phyloP scores from a whole-genome alignment of 495 filamentous ascomycete species.

The Aspergillus campestris region DNA sequence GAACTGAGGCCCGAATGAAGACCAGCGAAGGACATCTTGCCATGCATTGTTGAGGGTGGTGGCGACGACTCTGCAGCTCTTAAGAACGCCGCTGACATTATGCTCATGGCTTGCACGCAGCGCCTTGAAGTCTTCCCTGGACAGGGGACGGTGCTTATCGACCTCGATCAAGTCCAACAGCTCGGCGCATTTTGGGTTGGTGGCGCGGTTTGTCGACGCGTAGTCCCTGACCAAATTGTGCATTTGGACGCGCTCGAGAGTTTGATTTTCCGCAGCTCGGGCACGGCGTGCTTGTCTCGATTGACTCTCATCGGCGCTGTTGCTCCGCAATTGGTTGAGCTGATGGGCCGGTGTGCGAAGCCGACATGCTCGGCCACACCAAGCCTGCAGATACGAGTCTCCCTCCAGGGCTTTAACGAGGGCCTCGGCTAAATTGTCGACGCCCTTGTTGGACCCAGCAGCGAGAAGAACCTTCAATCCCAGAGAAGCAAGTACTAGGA shows the following conservation, averaged over 20 bases:
- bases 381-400: neutral
- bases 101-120: neutral
- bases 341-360: neutral
- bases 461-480: conserved; percentile 2
- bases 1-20: neutral
- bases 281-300: neutral
- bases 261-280: neutral
- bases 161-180: neutral
- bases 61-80: neutral
- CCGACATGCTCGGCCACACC: neutral
- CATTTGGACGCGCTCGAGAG: no score
- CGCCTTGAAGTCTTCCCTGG: neutral
- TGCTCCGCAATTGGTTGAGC: neutral
- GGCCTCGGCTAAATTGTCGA: neutral
- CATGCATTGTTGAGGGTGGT: neutral
- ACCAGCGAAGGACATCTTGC: conserved; percentile 1
- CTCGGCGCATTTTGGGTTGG: no score
- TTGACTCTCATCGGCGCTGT: neutral
- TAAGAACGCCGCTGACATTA: neutral
- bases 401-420: neutral
- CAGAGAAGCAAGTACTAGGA: neutral
- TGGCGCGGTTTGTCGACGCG: no score
- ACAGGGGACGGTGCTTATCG: neutral
- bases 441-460: conserved; percentile 2
- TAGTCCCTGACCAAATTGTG: no score